These are phyloP conservation scores for Aspergillus arachidicola DNA, from an alignment of 2,329 filamentous ascomycete species.

Conservation along the genomic window DNA sequence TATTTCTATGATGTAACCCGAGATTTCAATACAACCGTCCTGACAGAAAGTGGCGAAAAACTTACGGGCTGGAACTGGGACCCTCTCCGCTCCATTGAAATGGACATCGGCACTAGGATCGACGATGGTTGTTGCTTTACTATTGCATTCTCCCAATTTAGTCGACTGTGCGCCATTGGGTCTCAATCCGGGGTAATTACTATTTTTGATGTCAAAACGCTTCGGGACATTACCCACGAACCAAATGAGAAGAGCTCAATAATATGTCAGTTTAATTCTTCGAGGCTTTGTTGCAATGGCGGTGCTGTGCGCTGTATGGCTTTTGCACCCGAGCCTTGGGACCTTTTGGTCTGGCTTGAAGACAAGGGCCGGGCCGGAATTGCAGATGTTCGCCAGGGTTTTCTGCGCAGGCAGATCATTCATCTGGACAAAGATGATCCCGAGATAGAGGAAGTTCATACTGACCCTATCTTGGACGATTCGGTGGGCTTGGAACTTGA, in stretches of 20 bases:
- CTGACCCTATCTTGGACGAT: conserved; percentile 32
- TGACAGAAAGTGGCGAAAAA: conserved; percentile 34
- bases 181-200: conserved; percentile 53
- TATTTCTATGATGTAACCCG: conserved; percentile 70
- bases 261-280: conserved; percentile 75
- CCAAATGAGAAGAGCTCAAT: conserved; percentile 49
- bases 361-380: conserved; percentile 62
- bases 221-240: conserved; percentile 28
- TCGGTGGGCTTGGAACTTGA: conserved; percentile 28
- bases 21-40: conserved; percentile 30
- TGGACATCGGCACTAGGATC: conserved; percentile 43
- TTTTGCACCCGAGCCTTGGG: conserved; percentile 87
- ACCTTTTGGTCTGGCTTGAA: conserved; percentile 92
- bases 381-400: conserved; percentile 51
- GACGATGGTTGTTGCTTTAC: conserved; percentile 52
- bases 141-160: conserved; percentile 52
- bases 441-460: conserved; percentile 35
- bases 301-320: conserved; percentile 89
- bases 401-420: conserved; percentile 48
- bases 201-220: conserved; percentile 44
- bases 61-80: conserved; percentile 47
- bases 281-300: conserved; percentile 67
- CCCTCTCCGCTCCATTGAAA: conserved; percentile 39
- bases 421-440: conserved; percentile 39
- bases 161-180: conserved; percentile 52